A percentile compares a stretch with the other conserved stretches of the same genome.
Evolutionary conservation across 805 yeast genomes (phyloP).

Genomic region (Jamesozyma rosinii): DNA sequence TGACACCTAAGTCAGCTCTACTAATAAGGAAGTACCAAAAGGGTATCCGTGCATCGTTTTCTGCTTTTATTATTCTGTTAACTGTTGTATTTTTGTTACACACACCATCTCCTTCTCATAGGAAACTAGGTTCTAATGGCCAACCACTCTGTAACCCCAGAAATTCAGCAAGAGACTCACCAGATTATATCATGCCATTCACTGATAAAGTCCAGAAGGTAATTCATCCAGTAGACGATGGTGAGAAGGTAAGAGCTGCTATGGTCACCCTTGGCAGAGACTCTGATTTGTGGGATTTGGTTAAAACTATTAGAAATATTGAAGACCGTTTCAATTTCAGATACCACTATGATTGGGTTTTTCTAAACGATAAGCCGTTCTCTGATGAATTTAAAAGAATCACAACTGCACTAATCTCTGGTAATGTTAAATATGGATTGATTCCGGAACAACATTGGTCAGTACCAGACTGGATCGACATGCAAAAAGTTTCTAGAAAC

Average conservation of each 20-base stretch:
- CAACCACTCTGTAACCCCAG: neutral
- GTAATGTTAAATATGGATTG: constrained; percentile 51
- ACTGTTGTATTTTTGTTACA: constrained; percentile 14
- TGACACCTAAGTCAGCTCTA: constrained; percentile 27
- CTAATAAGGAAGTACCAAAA: constrained; percentile 24
- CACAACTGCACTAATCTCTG: constrained; percentile 46
- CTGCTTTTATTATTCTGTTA: constrained; percentile 15
- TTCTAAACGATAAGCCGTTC: constrained; percentile 63
- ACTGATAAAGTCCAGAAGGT: constrained; percentile 27
- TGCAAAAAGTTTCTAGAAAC: constrained; percentile 37
- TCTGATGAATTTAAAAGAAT: constrained; percentile 43
- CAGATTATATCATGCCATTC: constrained; percentile 20
- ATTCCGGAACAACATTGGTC: constrained; percentile 61
- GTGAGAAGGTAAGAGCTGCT: constrained; percentile 47
- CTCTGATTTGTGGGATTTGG: constrained; percentile 46
- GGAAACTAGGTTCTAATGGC: too few relatives aligned
- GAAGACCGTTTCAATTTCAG: constrained; percentile 57
- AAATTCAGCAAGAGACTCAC: constrained; percentile 2
- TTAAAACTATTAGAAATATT: constrained; percentile 50
- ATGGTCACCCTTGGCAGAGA: constrained; percentile 65
- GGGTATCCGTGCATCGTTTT: constrained; percentile 20
- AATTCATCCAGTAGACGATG: constrained; percentile 26
- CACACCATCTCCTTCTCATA: constrained; percentile 3
- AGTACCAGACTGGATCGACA: constrained; percentile 57
- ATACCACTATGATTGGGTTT: constrained; percentile 70